phyloP scores from a whole-genome alignment of 2,329 filamentous ascomycete species.

The Penicillium sp. region DNA sequence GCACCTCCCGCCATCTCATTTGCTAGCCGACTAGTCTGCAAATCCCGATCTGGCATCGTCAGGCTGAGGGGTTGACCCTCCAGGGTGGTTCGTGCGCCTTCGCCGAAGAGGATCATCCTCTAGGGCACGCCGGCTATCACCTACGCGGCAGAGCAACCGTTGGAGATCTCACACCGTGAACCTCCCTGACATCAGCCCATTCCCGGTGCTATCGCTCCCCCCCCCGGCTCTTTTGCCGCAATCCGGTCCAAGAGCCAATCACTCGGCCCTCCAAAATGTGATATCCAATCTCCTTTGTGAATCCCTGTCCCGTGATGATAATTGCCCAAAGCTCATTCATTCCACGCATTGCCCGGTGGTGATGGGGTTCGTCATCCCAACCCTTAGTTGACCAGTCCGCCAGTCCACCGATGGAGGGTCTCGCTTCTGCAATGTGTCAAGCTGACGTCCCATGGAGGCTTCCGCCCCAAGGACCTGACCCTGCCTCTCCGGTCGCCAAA shows the following conservation, averaged over 20 bases:
- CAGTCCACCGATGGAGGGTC: too few species aligned
- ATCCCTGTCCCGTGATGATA: not conserved
- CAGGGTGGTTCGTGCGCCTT: conserved; percentile 8
- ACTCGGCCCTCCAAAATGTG: not conserved
- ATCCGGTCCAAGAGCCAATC: not conserved
- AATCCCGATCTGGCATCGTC: not conserved
- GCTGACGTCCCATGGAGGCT: too few species aligned
- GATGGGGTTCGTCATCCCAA: too few species aligned
- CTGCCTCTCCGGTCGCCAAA: not conserved
- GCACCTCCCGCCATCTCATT: not conserved
- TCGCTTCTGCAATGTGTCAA: not conserved
- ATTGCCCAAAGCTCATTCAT: too few species aligned
- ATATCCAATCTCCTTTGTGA: not conserved
- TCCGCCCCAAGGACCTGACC: too few species aligned
- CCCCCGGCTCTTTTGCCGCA: not conserved
- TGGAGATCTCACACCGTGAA: not conserved
- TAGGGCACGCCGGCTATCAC: conserved; percentile 1
- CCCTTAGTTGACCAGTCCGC: too few species aligned
- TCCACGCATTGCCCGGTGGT: too few species aligned
- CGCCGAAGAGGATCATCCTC: conserved; percentile 5
- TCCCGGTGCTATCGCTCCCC: not conserved
- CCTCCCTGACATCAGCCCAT: conserved; percentile 10
- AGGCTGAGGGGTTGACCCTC: not conserved
- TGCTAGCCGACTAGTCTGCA: not conserved
- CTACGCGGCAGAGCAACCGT: not conserved